Evolutionary conservation across 345 rosid species (phyloP).

Genomic region (Cardiospermum halicacabum): DNA sequence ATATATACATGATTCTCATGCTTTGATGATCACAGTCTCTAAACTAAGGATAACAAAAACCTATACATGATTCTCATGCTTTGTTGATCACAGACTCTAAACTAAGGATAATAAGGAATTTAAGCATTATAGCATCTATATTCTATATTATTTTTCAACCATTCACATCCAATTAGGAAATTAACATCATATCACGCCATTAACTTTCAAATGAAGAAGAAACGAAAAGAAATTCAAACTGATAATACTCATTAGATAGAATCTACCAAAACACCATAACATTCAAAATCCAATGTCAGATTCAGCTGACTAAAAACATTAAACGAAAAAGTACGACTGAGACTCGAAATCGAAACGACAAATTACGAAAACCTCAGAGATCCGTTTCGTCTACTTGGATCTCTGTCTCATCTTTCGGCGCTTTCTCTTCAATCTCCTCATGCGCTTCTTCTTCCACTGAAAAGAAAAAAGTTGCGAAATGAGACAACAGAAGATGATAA

Average conservation of each 20-base stretch:
- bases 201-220: too few relatives aligned
- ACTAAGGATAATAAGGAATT: too few relatives aligned
- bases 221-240: background rate
- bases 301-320: slow-evolving; percentile 10
- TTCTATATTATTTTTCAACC: too few relatives aligned
- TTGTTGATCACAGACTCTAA: too few relatives aligned
- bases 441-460: slow-evolving; percentile 41
- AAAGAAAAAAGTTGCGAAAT: background rate
- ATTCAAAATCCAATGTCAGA: slow-evolving; percentile 7
- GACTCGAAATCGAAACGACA: background rate
- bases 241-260: slow-evolving; percentile 8
- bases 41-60: too few relatives aligned
- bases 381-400: slow-evolving; percentile 29
- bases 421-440: slow-evolving; percentile 37
- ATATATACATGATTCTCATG: background rate
- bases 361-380: slow-evolving; percentile 13
- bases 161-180: too few relatives aligned
- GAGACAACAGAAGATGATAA: background rate
- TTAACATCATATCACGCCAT: too few relatives aligned
- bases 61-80: too few relatives aligned
- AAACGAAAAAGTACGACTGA: background rate
- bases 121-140: too few relatives aligned
- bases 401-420: slow-evolving; percentile 41
- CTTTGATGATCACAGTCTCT: too few relatives aligned
- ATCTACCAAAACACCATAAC: background rate